Percentiles rank a stretch among this genome's conserved stretches.
Conservation (phyloP, 2,329 filamentous ascomycete species). For the Cryphonectria naterciae region DNA sequence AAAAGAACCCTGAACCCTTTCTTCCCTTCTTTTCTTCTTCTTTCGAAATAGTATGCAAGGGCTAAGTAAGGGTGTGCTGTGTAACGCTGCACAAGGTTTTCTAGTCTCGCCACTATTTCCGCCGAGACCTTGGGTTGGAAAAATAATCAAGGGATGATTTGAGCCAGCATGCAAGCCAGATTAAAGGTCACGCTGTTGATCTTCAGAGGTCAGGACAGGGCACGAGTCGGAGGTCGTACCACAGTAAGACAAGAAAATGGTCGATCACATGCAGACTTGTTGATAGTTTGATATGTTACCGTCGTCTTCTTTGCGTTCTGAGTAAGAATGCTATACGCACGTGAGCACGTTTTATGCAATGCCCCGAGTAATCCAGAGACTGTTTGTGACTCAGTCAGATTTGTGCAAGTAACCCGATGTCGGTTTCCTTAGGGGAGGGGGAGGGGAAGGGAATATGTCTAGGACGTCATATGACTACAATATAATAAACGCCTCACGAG, state of each 20-base stretch:
- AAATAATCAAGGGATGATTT: not conserved
- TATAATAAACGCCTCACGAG: not conserved
- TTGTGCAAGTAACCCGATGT: not conserved
- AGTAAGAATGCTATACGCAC: not conserved
- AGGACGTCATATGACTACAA: not conserved
- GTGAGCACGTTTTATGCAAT: not conserved
- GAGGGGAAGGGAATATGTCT: not conserved
- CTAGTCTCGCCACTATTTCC: not conserved
- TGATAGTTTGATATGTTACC: not conserved
- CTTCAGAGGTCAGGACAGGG: not conserved
- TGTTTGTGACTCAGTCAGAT: not conserved
- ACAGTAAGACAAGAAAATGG: not conserved
- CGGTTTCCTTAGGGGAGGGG: too few relatives aligned
- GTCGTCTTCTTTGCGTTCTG: not conserved
- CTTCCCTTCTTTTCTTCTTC: not conserved
- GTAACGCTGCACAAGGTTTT: constrained; percentile 2
- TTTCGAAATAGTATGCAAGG: not conserved
- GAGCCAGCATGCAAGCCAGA: not conserved
- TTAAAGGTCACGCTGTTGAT: constrained; percentile 3
- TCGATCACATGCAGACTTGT: not conserved
- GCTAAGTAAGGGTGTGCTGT: not conserved
- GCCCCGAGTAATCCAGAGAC: not conserved
- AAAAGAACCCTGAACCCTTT: constrained; percentile 3
- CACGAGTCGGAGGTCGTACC: not conserved
- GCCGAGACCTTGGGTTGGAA: not conserved